phyloP scores from a whole-genome alignment of 2,329 filamentous ascomycete genomes.

The Clonostachys chloroleuca region DNA sequence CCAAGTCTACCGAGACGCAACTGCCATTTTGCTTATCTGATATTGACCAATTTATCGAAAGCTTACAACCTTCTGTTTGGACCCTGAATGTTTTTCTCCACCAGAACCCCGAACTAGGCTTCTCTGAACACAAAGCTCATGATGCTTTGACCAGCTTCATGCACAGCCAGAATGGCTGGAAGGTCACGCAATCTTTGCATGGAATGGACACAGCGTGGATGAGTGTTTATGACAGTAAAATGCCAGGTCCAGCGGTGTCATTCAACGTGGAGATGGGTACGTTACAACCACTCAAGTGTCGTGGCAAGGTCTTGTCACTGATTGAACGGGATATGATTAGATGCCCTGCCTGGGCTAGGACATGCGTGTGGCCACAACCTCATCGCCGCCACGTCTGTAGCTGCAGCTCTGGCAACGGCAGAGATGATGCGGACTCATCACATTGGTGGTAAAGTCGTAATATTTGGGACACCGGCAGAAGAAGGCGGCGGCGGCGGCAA shows the following conservation, averaged over 20 bases:
- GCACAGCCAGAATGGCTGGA: conserved; percentile 23
- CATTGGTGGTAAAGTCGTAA: conserved; percentile 5
- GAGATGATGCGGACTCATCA: conserved; percentile 4
- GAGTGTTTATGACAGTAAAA: conserved; percentile 29
- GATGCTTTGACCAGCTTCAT: conserved; percentile 29
- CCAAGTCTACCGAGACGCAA: no score
- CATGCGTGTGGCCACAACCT: conserved; percentile 53
- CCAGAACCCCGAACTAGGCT: conserved; percentile 35
- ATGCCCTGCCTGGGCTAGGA: conserved; percentile 41
- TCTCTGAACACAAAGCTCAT: conserved; percentile 34
- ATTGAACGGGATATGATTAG: conserved; percentile 27
- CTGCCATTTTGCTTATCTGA: conserved; percentile 2
- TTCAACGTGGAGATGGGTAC: conserved; percentile 30
- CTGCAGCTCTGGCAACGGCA: conserved; percentile 23
- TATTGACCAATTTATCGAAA: conserved; percentile 44
- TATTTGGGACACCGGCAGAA: conserved; percentile 50
- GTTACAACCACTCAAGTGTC: conserved; percentile 32
- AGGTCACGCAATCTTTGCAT: conserved; percentile 31
- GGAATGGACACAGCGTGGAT: conserved; percentile 37
- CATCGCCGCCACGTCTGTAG: conserved; percentile 42
- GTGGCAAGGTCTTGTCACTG: conserved; percentile 21
- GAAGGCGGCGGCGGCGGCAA: conserved; percentile 47
- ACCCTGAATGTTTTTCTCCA: conserved; percentile 47
- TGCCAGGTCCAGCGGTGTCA: conserved; percentile 26
- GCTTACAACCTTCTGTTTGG: conserved; percentile 49